Evolutionary conservation across 2,329 filamentous ascomycete genomes (phyloP).

Genomic region (Thielaviopsis populi): DNA sequence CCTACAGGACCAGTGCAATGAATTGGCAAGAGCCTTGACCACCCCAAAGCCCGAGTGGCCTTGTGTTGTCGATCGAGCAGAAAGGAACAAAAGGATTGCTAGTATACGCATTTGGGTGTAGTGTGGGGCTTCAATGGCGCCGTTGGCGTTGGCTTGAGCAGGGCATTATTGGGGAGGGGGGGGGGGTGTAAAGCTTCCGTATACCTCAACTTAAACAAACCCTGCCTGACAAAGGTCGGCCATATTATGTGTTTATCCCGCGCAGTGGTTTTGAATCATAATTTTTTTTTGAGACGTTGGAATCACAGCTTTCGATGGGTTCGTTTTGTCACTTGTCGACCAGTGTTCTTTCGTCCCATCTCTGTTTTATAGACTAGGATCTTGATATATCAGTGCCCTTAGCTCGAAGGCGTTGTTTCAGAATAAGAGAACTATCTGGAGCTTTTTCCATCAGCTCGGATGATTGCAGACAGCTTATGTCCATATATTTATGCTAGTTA

Average conservation of each 20-base stretch:
- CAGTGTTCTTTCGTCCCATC: conserved; percentile 4
- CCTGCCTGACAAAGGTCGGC: neutral
- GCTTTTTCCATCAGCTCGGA: neutral
- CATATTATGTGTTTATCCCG: neutral
- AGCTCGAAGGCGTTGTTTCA: neutral
- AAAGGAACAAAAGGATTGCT: neutral
- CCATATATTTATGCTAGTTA: neutral
- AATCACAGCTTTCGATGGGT: neutral
- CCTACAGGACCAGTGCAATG: neutral
- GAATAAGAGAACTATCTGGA: neutral
- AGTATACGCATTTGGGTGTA: neutral
- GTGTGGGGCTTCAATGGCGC: neutral
- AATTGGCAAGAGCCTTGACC: neutral
- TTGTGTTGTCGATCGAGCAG: neutral
- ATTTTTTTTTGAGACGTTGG: neutral
- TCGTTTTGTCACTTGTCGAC: neutral
- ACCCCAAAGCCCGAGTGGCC: neutral
- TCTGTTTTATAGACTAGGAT: conserved; percentile 8
- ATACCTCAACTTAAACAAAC: neutral
- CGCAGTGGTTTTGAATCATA: neutral
- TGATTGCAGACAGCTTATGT: neutral
- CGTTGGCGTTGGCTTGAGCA: too few species aligned
- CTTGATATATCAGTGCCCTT: neutral
- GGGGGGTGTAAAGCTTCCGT: neutral
- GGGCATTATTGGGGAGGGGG: neutral